Conservation (phyloP, 192 early-diverging fungal genomes). For the Coemansia sp. region DNA sequence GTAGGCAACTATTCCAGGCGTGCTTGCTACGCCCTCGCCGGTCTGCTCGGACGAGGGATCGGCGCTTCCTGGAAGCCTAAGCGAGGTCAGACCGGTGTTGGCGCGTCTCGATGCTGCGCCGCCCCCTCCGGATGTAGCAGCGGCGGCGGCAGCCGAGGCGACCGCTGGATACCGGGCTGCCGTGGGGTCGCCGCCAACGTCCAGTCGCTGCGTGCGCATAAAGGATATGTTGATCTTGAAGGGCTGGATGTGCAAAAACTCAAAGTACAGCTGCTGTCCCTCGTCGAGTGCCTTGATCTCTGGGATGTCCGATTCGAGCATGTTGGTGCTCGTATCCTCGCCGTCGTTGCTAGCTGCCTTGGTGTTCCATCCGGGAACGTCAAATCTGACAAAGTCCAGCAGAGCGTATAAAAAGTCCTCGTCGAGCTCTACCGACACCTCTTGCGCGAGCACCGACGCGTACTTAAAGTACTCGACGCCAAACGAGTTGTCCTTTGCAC, state of each 20-base stretch:
- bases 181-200: constrained; percentile 30
- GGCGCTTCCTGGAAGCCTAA: constrained; percentile 7
- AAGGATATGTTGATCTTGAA: constrained; percentile 97
- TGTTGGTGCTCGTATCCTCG: constrained; percentile 17
- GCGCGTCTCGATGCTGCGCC: constrained; percentile 14
- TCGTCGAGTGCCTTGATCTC: constrained; percentile 67
- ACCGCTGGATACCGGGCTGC: constrained; percentile 10
- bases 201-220: constrained; percentile 63
- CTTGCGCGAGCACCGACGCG: constrained; percentile 88
- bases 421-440: constrained; percentile 90
- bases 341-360: constrained; percentile 1
- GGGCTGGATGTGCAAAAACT: constrained; percentile 88
- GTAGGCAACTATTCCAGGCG: constrained; percentile 50
- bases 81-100: neutral
- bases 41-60: constrained; percentile 16
- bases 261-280: constrained; percentile 85
- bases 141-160: neutral
- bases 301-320: constrained; percentile 60
- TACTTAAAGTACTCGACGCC: constrained; percentile 95
- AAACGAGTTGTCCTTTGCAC: constrained; percentile 89
- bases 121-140: neutral
- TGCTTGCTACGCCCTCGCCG: constrained; percentile 44
- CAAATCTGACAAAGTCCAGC: constrained; percentile 82
- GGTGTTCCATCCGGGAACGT: constrained; percentile 46
- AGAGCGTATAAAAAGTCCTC: constrained; percentile 87